Evolutionary conservation across 495 filamentous ascomycete species (phyloP).

Genomic region (Cryomyces minteri): DNA sequence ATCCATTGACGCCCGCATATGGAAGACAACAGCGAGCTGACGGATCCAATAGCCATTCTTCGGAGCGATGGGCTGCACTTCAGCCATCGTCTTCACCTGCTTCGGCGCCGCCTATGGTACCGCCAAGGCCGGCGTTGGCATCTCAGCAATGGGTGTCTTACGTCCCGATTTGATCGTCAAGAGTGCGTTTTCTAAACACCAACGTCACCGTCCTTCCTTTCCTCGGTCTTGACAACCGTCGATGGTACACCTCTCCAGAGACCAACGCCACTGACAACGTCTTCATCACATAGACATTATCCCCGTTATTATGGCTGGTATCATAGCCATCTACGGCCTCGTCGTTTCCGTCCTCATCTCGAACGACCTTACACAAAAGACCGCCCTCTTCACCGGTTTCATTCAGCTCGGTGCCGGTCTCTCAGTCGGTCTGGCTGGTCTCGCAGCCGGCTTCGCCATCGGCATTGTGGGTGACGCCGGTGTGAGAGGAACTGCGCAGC

Average conservation of each 20-base stretch:
- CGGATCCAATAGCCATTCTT: conserved; percentile 71
- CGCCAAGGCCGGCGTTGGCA: conserved; percentile 97
- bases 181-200: conserved; percentile 38
- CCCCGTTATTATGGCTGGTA: conserved; percentile 99
- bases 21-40: conserved; percentile 3
- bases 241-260: too few relatives aligned
- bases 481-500: conserved; percentile 95
- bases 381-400: conserved; percentile 83
- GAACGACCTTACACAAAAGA: conserved; percentile 64
- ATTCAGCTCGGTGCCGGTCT: conserved; percentile 96
- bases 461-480: conserved; percentile 98
- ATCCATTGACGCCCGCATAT: neutral
- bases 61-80: conserved; percentile 96
- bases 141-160: conserved; percentile 94
- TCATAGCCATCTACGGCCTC: conserved; percentile 99
- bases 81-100: conserved; percentile 97
- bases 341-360: conserved; percentile 98
- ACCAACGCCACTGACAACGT: neutral
- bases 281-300: conserved; percentile 58
- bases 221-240: neutral
- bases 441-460: conserved; percentile 96
- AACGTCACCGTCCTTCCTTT: neutral
- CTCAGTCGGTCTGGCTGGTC: conserved; percentile 85
- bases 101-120: conserved; percentile 97
- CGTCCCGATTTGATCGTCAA: conserved; percentile 97